phyloP scores from a whole-genome alignment of 805 yeast species.

The Zygoascus bituminiphila region DNA sequence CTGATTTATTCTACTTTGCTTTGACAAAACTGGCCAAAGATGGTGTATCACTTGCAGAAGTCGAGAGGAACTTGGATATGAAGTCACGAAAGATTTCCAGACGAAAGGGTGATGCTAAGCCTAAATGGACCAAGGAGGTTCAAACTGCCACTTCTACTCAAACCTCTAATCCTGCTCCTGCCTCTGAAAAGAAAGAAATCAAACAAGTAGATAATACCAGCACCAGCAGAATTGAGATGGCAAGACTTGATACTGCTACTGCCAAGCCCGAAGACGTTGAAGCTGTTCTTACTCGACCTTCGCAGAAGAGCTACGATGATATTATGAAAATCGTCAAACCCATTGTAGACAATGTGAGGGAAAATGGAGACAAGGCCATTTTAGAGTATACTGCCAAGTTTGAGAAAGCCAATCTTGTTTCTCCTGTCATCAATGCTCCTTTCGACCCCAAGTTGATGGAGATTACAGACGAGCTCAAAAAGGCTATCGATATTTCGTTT shows the following conservation, averaged over 20 bases:
- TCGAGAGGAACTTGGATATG: slow-evolving; percentile 74
- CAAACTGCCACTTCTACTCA: slow-evolving; percentile 14
- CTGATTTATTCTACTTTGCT: slow-evolving; percentile 73
- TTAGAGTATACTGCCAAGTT: slow-evolving; percentile 86
- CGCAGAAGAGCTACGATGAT: slow-evolving; percentile 74
- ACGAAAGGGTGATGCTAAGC: slow-evolving; percentile 93
- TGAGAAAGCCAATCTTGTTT: slow-evolving; percentile 65
- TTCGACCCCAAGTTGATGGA: slow-evolving; percentile 71
- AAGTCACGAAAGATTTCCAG: slow-evolving; percentile 84
- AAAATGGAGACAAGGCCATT: slow-evolving; percentile 77
- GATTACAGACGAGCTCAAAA: slow-evolving; percentile 62
- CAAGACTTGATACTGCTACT: slow-evolving; percentile 38
- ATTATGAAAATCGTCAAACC: slow-evolving; percentile 91
- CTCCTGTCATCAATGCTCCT: slow-evolving; percentile 82
- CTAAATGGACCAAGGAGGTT: slow-evolving; percentile 51
- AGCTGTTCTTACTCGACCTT: slow-evolving; percentile 80
- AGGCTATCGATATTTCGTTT: slow-evolving; percentile 83
- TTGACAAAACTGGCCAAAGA: slow-evolving; percentile 56
- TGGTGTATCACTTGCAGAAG: slow-evolving; percentile 73
- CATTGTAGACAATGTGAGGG: slow-evolving; percentile 68
- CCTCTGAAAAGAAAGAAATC: slow-evolving; percentile 10
- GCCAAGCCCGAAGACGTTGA: slow-evolving; percentile 40
- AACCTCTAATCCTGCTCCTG: slow-evolving; percentile 14
- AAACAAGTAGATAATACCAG: slow-evolving; percentile 1
- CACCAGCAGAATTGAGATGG: slow-evolving; percentile 37